Conservation (phyloP, 768 basidiomycete species). For the Panus rudis region DNA sequence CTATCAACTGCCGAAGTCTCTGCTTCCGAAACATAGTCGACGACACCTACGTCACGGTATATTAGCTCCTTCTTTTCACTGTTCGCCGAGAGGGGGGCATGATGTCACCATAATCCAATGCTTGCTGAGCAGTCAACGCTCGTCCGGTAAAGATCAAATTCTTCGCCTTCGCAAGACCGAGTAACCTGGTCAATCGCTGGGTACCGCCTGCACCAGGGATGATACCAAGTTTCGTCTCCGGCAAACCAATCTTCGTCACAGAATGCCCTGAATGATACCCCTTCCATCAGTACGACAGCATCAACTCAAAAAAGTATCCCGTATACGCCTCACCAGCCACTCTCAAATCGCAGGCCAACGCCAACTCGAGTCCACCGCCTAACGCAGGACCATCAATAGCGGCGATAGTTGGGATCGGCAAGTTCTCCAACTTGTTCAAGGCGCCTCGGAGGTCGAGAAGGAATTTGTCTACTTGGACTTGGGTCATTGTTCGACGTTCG, state of each 20-base stretch:
- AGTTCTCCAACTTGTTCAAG: slow-evolving; percentile 66
- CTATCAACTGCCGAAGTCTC: slow-evolving; percentile 57
- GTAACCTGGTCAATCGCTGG: slow-evolving; percentile 69
- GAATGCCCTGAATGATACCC: slow-evolving; percentile 36
- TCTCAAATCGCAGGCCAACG: slow-evolving; percentile 84
- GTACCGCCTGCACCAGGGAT: slow-evolving; percentile 92
- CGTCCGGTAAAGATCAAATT: slow-evolving; percentile 82
- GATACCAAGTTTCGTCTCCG: slow-evolving; percentile 72
- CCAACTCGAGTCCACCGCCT: slow-evolving; percentile 87
- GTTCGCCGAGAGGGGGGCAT: too few species aligned
- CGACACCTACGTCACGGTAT: slow-evolving; percentile 56
- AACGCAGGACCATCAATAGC: slow-evolving; percentile 92
- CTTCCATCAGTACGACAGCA: neutral
- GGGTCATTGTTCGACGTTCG: slow-evolving; percentile 80
- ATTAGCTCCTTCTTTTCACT: too few species aligned
- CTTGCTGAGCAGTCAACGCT: slow-evolving; percentile 57
- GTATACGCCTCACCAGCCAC: slow-evolving; percentile 83
- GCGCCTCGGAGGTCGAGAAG: slow-evolving; percentile 66
- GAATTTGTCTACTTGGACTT: slow-evolving; percentile 67
- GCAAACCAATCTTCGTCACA: slow-evolving; percentile 83
- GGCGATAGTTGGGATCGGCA: slow-evolving; percentile 86
- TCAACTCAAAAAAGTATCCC: too few species aligned
- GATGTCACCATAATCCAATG: slow-evolving; percentile 58
- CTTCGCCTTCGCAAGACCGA: slow-evolving; percentile 78
- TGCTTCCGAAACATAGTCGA: slow-evolving; percentile 72